Evolutionary conservation across 2,329 filamentous ascomycete species (phyloP).

Genomic region (Xylaria sp.): DNA sequence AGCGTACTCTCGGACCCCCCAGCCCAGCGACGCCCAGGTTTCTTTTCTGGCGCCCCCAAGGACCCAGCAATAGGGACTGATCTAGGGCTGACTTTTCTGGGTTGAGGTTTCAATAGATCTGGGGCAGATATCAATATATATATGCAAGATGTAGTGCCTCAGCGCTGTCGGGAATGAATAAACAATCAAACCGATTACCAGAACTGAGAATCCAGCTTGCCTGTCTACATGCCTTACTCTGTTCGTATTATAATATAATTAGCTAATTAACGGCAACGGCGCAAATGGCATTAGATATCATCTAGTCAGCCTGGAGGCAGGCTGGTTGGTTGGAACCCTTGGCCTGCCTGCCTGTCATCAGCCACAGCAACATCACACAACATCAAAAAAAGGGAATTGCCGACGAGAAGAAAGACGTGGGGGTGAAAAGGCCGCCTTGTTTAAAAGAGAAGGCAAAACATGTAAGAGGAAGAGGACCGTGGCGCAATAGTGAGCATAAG

Average conservation of each 20-base stretch:
- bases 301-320: background rate
- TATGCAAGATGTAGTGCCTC: background rate
- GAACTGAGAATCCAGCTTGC: too few relatives aligned
- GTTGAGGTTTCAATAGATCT: conserved; percentile 1
- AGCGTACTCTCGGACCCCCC: background rate
- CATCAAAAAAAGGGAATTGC: background rate
- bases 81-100: conserved; percentile 1
- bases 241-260: background rate
- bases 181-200: too few relatives aligned
- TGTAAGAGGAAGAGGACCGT: too few relatives aligned
- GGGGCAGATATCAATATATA: background rate
- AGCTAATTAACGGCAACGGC: background rate
- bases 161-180: too few relatives aligned
- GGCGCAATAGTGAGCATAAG: too few relatives aligned
- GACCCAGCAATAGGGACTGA: background rate
- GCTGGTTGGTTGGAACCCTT: background rate
- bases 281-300: background rate
- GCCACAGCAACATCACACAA: background rate
- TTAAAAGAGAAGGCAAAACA: background rate
- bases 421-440: background rate
- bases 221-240: too few relatives aligned
- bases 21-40: background rate
- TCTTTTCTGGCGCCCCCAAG: background rate
- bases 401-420: background rate
- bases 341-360: background rate